phyloP scores from a whole-genome alignment of 2,329 filamentous ascomycete genomes.

The Sclerotinia borealis region DNA sequence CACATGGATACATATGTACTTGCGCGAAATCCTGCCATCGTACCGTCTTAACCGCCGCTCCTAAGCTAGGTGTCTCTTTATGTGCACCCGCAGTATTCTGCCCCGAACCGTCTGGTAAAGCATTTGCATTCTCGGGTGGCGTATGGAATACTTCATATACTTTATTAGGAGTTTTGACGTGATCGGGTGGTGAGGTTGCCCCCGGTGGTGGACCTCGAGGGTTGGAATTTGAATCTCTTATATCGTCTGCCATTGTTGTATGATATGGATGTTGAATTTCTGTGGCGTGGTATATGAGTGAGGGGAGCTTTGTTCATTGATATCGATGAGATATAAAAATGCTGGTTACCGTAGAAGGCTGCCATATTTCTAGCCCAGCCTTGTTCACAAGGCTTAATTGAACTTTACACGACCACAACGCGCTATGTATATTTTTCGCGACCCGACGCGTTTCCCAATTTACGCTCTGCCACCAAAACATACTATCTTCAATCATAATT shows the following conservation, averaged over 20 bases:
- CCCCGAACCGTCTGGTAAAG: conserved; percentile 30
- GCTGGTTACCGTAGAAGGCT: conserved; percentile 8
- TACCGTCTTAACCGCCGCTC: conserved; percentile 61
- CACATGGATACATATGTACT: conserved; percentile 75
- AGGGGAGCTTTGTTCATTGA: conserved; percentile 7
- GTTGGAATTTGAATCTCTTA: conserved; percentile 26
- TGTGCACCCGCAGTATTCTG: conserved; percentile 31
- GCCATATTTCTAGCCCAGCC: neutral
- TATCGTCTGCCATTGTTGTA: conserved; percentile 33
- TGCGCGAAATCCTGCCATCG: conserved; percentile 62
- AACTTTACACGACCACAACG: conserved; percentile 2
- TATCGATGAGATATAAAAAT: neutral
- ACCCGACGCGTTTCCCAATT: conserved; percentile 2
- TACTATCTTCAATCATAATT: conserved; percentile 3
- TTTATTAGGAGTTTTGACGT: conserved; percentile 33
- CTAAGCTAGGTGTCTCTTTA: conserved; percentile 37
- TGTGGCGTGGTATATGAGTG: neutral
- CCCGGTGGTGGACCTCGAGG: conserved; percentile 34
- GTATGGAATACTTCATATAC: conserved; percentile 37
- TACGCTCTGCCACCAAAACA: neutral
- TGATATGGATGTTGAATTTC: neutral
- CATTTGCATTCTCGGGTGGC: conserved; percentile 29
- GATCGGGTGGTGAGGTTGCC: conserved; percentile 32
- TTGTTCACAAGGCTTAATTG: neutral
- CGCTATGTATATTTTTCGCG: conserved; percentile 6